Evolutionary conservation across 179 eudicot genomes (phyloP).

Genomic region (Silene coronaria): DNA sequence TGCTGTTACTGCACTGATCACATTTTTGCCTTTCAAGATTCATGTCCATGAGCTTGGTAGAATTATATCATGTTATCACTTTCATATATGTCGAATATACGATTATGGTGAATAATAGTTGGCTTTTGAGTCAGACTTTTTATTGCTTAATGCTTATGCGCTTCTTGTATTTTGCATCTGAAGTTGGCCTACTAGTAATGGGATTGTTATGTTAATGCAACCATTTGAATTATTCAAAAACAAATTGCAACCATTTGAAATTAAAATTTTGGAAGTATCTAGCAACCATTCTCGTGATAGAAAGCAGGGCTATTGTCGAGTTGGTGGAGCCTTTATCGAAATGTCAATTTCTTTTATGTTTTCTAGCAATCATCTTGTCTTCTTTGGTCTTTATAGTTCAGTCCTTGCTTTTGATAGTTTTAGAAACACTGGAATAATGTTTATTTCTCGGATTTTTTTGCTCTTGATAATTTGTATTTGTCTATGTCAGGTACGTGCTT

Average conservation of each 20-base stretch:
- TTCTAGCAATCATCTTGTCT: neutral
- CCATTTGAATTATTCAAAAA: neutral
- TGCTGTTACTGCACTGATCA: neutral
- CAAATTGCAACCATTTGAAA: too few species aligned
- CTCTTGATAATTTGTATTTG: slow-evolving; percentile 7
- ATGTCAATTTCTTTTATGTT: neutral
- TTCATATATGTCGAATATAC: too few species aligned
- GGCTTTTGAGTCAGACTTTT: too few species aligned
- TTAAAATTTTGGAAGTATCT: too few species aligned
- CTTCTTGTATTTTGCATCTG: too few species aligned
- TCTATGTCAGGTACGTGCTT: slow-evolving; percentile 71
- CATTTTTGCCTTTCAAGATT: neutral
- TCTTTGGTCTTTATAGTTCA: too few species aligned
- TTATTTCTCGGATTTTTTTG: neutral
- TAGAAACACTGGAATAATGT: too few species aligned
- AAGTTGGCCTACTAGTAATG: neutral
- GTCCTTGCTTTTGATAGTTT: too few species aligned
- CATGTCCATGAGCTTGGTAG: neutral
- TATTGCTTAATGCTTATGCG: too few species aligned
- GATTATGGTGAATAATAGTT: too few species aligned
- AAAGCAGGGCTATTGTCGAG: neutral
- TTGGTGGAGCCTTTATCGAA: neutral
- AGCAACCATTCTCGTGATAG: neutral
- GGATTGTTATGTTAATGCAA: neutral
- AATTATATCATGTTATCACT: neutral